Base-by-base conservation (phyloP, 768 basidiomycete genomes). In the Asterophora parasitica region DNA sequence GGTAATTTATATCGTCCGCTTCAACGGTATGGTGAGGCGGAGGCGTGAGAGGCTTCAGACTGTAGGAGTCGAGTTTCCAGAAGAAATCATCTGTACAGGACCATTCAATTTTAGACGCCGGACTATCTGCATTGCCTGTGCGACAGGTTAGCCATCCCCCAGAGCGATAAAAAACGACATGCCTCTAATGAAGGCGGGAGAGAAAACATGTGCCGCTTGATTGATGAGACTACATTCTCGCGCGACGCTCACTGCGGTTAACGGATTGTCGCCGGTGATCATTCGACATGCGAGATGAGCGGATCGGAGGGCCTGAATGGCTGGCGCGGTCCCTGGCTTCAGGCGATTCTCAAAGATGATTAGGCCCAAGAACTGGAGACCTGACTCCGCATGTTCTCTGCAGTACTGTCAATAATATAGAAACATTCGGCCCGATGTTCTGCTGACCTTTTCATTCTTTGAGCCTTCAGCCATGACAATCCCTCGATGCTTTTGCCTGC, bases 341-440 rank as follows among this genome's bases (percentile, higher is more conserved):
- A 99, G 72, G 68, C 95, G 89, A 70, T 99, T 99, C 66, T 99
- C 96, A 59, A 99, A 99, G 51, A 99, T 94, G 59, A 98, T 85
- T 30, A 99, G 71, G 2, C 96, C 96, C 12, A 98, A 77, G 72
- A 99, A 99, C 47, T 82, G 82, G 7, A 99, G 73, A 20, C 80
- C 82, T 2, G 83, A 88, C 61, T 99, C 96, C 12, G 93, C 95
- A 69, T 94, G 91, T 58, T 98, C 96, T 20, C 93, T 96, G 56
- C n/a, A 26, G 34, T 34, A 30, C 39, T 50, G 32, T 51, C 26
- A 44, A 36, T 44, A 3, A 50, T 11, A 32, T 31, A 5, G 30
- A 40, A 15, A 43, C 37, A 13, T 27, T n/a, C 2, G 27, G 20
- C 26, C 13, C 4, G 17, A 9, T 37, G 23, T 23, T 11, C 33